phyloP scores from a whole-genome alignment of 768 basidiomycete species.

The Arthromyces matolae region DNA sequence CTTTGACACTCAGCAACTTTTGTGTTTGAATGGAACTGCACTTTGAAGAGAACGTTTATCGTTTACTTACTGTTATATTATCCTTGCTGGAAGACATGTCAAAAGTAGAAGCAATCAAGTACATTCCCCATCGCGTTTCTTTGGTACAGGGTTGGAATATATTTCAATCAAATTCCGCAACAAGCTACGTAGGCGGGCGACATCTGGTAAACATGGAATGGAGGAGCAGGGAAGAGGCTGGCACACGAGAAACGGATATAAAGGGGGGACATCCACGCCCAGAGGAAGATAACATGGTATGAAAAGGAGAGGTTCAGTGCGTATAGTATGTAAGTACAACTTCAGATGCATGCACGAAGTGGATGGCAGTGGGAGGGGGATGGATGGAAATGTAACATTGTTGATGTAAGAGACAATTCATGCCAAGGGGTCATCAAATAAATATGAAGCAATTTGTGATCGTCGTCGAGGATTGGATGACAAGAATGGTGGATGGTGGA shows the following conservation, averaged over 20 bases:
- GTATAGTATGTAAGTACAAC: slow-evolving; percentile 6
- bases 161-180: not conserved
- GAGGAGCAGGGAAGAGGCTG: not conserved
- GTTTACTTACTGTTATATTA: no score
- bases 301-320: not conserved
- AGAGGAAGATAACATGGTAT: not conserved
- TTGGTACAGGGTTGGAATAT: not conserved
- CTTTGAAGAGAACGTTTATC: no score
- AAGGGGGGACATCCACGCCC: not conserved
- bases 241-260: no score
- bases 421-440: no score
- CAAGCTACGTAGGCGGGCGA: not conserved
- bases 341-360: slow-evolving; percentile 7
- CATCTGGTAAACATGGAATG: not conserved
- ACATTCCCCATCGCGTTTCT: not conserved
- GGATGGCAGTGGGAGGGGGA: no score
- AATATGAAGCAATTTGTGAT: no score
- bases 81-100: no score
- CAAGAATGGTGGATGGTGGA: not conserved
- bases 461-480: no score
- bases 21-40: no score
- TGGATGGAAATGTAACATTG: no score
- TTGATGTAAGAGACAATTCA: no score
- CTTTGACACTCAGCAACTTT: slow-evolving; percentile 23
- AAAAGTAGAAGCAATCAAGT: no score